phyloP scores from a whole-genome alignment of 768 basidiomycete genomes.

The Clathrus columnatus region DNA sequence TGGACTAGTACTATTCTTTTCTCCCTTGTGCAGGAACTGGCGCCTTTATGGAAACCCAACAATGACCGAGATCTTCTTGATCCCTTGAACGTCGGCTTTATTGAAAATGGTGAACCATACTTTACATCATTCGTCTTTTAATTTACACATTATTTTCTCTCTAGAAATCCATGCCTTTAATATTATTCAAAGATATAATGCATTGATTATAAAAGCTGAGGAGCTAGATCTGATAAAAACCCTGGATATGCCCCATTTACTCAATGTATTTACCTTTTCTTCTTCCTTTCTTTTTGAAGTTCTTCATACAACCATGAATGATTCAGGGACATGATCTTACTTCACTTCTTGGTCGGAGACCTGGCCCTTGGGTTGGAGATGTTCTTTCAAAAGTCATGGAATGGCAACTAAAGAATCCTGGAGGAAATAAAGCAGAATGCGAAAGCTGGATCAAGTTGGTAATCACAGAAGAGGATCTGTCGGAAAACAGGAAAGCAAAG shows the following conservation, averaged over 20 bases:
- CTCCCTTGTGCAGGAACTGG: constrained; percentile 64
- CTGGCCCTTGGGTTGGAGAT: constrained; percentile 64
- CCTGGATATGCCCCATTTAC: constrained; percentile 35
- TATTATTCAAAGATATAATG: constrained; percentile 57
- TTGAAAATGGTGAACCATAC: constrained; percentile 2
- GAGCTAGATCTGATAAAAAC: constrained; percentile 49
- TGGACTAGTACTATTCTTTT: constrained; percentile 72
- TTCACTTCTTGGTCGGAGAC: constrained; percentile 40
- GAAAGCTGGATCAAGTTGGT: constrained; percentile 58
- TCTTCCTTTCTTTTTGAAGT: constrained; percentile 1
- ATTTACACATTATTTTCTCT: constrained; percentile 30
- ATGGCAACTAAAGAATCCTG: constrained; percentile 82
- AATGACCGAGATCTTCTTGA: constrained; percentile 21
- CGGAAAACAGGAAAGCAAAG: neutral
- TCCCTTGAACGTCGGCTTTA: neutral
- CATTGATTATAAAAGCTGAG: constrained; percentile 50
- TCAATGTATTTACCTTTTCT: neutral
- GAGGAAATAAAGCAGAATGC: constrained; percentile 58
- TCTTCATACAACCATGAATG: neutral
- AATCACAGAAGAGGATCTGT: constrained; percentile 19
- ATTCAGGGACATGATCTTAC: constrained; percentile 65
- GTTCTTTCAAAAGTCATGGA: constrained; percentile 59
- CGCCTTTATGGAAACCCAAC: constrained; percentile 37
- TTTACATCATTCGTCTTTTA: constrained; percentile 20
- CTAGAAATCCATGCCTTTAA: constrained; percentile 34